phyloP scores from a whole-genome alignment of 1,284 basidiomycete genomes.

The Heliocybe sulcata region DNA sequence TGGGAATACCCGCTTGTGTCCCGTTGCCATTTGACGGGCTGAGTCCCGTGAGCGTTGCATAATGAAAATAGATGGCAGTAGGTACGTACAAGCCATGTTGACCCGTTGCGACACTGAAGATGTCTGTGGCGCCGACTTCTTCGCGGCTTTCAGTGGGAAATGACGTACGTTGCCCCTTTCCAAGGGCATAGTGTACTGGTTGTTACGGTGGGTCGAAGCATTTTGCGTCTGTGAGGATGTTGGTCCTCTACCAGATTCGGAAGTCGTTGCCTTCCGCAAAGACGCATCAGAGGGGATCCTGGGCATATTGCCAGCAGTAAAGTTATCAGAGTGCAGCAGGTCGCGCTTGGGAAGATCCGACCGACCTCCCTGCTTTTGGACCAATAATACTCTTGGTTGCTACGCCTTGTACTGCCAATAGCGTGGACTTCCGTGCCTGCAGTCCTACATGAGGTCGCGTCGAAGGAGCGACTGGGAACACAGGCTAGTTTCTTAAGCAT shows the following conservation, averaged over 20 bases:
- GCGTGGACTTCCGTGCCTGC: neutral
- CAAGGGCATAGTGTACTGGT: neutral
- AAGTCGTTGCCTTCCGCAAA: neutral
- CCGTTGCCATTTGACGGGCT: neutral
- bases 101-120: neutral
- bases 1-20: neutral
- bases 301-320: no score
- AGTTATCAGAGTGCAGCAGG: no score
- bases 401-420: neutral
- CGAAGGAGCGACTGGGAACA: neutral
- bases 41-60: no score
- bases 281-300: no score
- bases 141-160: neutral
- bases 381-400: neutral
- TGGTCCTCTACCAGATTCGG: neutral
- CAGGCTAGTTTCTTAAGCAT: neutral
- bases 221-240: neutral
- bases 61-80: neutral
- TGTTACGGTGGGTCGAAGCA: neutral
- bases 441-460: neutral
- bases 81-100: neutral
- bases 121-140: neutral
- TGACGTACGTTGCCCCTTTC: neutral
- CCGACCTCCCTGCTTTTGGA: neutral
- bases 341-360: neutral